Evolutionary conservation across 495 filamentous ascomycete species (phyloP), one percentile per base, ranked within the genome.

Genomic region (Patellaria atrata): DNA sequence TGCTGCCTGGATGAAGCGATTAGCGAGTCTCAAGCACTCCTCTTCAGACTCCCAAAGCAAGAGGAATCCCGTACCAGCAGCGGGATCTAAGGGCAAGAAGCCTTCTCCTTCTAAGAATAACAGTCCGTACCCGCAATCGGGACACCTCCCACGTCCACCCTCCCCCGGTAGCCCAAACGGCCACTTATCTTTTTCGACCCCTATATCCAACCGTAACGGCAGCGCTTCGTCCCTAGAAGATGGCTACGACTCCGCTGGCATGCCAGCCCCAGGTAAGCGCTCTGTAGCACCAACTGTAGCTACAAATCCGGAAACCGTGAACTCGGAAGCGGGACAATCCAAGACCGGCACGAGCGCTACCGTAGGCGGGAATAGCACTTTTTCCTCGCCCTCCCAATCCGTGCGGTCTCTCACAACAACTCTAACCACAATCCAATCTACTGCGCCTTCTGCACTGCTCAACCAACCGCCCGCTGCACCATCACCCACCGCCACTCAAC

Each of bases 381-480:
- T 94, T 54, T 94, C 86, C 5, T 94, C 89, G 0, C 89, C 87
- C 3, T 78, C 82, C 7, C 86, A 85, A 3, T 94, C 86, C 3
- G 75, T 89, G 17, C 82, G 79, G 34, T 94, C 86, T 1, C 65
- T 97, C 30, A 84, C 89, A 1, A 97, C 89, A 0, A 96, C 89
- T 3, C 68, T 97, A 32, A 97, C 89, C 0, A 97, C 89, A 0
- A 87, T 96, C 30, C 89, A 97, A 54, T 96, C 89, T 3, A 63
- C 76, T 20, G 74, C 78, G 9, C 74, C 77, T 1, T 82, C 82
- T 25, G 67, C 65, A 26, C 66, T 73, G 9, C 53, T 75, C 20
- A 53, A 33, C 34, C 41, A 24, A 3, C 36, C 33, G 50, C 71
- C 38, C 50, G 34, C 38, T 20, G 62, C 62, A 33, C 65, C 54